Base-by-base conservation (phyloP, 495 filamentous ascomycete genomes). In the Penicillium bialowiezense region DNA sequence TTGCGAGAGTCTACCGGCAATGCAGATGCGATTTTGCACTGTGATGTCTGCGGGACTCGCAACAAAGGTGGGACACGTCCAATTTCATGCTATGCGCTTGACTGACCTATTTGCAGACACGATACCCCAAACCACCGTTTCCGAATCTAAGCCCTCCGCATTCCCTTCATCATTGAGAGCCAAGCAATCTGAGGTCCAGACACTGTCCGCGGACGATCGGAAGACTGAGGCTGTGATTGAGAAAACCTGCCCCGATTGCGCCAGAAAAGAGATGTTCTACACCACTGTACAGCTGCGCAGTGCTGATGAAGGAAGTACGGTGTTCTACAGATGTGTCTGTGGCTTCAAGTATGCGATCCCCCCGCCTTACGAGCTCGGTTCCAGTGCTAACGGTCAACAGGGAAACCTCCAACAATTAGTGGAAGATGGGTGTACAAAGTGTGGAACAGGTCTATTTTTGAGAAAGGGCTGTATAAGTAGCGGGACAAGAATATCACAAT, bases 251-350 rank as follows among this genome's bases (percentile, higher is more conserved):
- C 79, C 84, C 8, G 82, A 87, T 54, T 97, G 92, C 64, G 90
- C 86, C 5, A 78, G 82, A 42, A 83, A 80, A 37, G 87, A 96
- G 60, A 89, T 97, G 68, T 87, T 83, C 61, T 97, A 81, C 64
- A 88, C 85, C 23, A 85, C 89, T 3, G 80, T 90, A 40, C 95
- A 98, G 65, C 71, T 96, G 63, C 81, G 92, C 48, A 85, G 90
- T 73, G 95, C 93, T 4, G 93, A 97, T 67, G 95, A 97, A 79
- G 95, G 95, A 42, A 88, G 83, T 55, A 96, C 91, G 2, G 85
- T 93, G 31, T 91, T 96, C 56, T 95, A 88, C 65, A 84, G 77
- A 21, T 96, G 91, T 70, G 82, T 86, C 32, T 96, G 91, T 61
- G 88, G 89, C 48, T 72, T 89, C 65, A 91, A 85, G 89, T 95